phyloP scores from a whole-genome alignment of 2,329 filamentous ascomycete genomes.

The Hirsutella thompsonii region DNA sequence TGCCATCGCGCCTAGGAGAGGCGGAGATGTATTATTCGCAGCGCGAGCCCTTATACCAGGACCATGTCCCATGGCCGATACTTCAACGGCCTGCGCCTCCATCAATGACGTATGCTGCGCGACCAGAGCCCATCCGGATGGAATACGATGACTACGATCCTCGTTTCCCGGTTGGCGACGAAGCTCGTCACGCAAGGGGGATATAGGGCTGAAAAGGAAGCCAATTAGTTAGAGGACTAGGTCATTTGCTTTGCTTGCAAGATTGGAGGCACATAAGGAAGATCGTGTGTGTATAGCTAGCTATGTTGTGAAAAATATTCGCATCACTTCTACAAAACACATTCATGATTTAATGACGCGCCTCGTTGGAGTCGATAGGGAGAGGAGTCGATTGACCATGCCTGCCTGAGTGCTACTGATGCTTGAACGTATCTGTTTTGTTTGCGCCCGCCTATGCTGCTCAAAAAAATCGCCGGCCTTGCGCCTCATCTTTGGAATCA shows the following conservation, averaged over 20 bases:
- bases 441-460: too few species aligned
- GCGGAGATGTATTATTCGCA: constrained; percentile 10
- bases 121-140: neutral
- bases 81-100: neutral
- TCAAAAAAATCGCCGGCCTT: too few species aligned
- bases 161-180: constrained; percentile 17
- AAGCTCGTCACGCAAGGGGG: neutral
- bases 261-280: neutral
- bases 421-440: too few species aligned
- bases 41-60: constrained; percentile 3
- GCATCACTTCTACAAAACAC: too few species aligned
- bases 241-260: neutral
- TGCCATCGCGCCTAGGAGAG: constrained; percentile 22
- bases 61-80: neutral
- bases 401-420: too few species aligned
- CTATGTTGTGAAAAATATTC: too few species aligned
- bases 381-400: too few species aligned
- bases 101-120: neutral
- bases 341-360: too few species aligned
- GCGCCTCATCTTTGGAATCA: too few species aligned
- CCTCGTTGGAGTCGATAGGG: too few species aligned
- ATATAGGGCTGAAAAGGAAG: neutral
- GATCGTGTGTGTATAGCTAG: neutral
- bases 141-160: constrained; percentile 31
- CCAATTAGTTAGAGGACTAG: too few species aligned